phyloP scores from a whole-genome alignment of 257 asterid species.

The Mitragyna speciosa region DNA sequence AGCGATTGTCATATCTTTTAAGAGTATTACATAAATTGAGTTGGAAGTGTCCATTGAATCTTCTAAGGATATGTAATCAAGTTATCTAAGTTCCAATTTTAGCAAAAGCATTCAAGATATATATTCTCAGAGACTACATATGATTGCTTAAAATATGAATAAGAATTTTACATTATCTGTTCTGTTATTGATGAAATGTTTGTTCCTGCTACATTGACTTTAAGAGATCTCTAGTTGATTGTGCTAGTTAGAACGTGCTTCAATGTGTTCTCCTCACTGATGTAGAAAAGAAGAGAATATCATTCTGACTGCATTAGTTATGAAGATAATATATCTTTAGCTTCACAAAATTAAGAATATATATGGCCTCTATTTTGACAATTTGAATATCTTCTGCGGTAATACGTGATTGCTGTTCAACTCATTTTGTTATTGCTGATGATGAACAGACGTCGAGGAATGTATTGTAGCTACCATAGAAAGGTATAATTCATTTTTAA shows the following conservation, averaged over 20 bases:
- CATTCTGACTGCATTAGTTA: neutral
- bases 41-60: neutral
- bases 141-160: neutral
- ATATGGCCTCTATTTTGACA: neutral
- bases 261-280: neutral
- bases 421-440: conserved; percentile 5
- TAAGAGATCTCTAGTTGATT: neutral
- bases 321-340: neutral
- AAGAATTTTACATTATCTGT: neutral
- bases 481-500: conserved; percentile 40
- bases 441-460: conserved; percentile 59
- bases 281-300: neutral
- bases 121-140: neutral
- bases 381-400: neutral
- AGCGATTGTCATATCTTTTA: conserved; percentile 10
- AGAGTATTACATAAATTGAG: neutral
- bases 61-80: neutral
- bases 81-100: neutral
- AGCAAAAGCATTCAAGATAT: neutral
- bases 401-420: neutral
- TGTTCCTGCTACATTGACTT: neutral
- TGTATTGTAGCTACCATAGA: conserved; percentile 67
- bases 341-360: neutral
- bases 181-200: neutral
- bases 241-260: neutral